Evolutionary conservation across 352 stramenopile genomes (phyloP), one percentile per base, ranked within the genome.

Genomic region (Pythium phragmiticola): DNA sequence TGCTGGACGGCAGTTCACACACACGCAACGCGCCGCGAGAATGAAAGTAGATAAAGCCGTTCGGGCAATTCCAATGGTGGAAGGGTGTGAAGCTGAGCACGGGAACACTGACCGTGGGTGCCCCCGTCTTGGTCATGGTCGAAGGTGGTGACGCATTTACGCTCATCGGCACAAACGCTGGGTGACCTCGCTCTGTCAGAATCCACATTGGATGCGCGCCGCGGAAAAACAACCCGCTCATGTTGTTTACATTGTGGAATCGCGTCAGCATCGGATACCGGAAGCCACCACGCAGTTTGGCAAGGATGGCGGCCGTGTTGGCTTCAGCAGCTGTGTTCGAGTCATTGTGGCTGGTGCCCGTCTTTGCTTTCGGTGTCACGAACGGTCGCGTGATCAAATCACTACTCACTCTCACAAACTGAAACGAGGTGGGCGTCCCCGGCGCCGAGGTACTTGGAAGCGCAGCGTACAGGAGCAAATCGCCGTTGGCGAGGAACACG

Each of bases 41-140:
- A 56, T 95, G 87, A 73, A 91, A 95, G 63, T 94, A 95, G 52
- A 94, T 92, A 61, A 95, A 95, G 0, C 87, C 87, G 58, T 92
- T 88, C 2, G 87, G 87, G 46, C 85, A 95, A 58, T 95, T 94
- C 84, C 83, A 92, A 54, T 95, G 87, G 36, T 95, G 83, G 66
- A 95, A 95, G 1, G 85, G 79, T 33, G 87, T 94, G 57, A 92
- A 94, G 63, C 84, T 91, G 49, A 94, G 73, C n/a, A 95, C 85
- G 1, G 87, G 87, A 1, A 95, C 83, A 16, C 76, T 88, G 17
- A 90, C 75, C 30, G 63, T 65, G 0, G 74, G 80, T 11, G 70
- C 66, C 46, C 60, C 26, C 2, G 56, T 59, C 49, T 72, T 80
- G 16, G 67, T 46, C 16, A 58, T 42, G 7, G 63, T 37, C 21